These are phyloP conservation scores for Leishmania gerbilli DNA, from an alignment of 208 protist genomes.

Conservation along the genomic window DNA sequence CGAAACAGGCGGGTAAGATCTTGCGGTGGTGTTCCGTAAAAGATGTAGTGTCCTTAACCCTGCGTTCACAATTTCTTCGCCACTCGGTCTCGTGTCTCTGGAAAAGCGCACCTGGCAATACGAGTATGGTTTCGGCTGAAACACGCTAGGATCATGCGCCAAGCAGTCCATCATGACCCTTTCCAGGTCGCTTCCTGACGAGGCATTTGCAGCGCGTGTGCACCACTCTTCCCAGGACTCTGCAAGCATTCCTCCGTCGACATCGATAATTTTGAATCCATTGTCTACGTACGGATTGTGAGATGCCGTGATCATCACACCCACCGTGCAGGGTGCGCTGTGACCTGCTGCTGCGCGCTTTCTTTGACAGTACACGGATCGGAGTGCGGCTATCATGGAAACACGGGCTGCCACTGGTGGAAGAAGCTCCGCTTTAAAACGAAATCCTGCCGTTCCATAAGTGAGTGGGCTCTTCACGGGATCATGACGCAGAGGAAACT, in stretches of 20 bases:
- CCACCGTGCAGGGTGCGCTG: conserved; percentile 25
- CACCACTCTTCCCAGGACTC: conserved; percentile 70
- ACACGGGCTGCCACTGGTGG: conserved; percentile 67
- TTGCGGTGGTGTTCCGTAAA: conserved; percentile 23
- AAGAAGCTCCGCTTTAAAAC: conserved; percentile 46
- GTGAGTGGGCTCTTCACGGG: conserved; percentile 16
- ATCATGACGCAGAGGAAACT: conserved; percentile 56
- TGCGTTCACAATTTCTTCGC: conserved; percentile 43
- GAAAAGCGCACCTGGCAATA: conserved; percentile 30
- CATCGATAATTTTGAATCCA: conserved; percentile 90
- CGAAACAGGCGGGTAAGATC: conserved; percentile 39
- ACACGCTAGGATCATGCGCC: conserved; percentile 1
- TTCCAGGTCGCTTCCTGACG: conserved; percentile 50
- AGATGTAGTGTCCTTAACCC: conserved; percentile 22
- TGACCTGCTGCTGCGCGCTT: conserved; percentile 1
- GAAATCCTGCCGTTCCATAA: conserved; percentile 88
- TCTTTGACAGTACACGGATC: conserved; percentile 37
- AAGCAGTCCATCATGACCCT: conserved; percentile 40
- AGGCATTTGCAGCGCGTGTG: conserved; percentile 57
- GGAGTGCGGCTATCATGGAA: conserved; percentile 55
- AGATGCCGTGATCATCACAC: conserved; percentile 87
- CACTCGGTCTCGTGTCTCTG: conserved; percentile 61
- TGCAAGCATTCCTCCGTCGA: conserved; percentile 75
- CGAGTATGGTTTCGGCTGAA: conserved; percentile 5
- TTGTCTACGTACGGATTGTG: conserved; percentile 89